Evolutionary conservation across 257 asterid genomes (phyloP), one percentile per base, ranked within the genome.

Genomic region (Thymus mandschuricus): DNA sequence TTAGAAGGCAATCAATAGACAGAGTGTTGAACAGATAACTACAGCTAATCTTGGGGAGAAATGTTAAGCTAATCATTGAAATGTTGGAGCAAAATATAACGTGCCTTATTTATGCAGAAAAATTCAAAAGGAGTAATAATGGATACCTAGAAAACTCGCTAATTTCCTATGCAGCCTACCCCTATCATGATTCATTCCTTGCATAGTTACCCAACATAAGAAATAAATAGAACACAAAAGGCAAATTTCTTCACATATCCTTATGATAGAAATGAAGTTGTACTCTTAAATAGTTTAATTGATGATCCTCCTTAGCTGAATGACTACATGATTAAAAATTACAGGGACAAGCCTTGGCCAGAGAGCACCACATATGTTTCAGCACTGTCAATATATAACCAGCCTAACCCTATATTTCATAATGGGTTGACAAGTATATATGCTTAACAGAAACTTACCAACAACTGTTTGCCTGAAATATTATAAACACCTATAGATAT

Each of bases 361-460:
- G 15, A 56, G 8, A 56, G 8, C 38, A 56, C 3, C 8, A 28
- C 11, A 57, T 50, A 50, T 4, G n/a, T 10, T 57, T 57, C 30
- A 69, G 10, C 63, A 44, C 33, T 50, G 48, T 63, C 54, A 65
- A 60, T 71, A 38, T 11, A 30, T 60, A 33, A 12, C 41, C 2
- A 54, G 55, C 46, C 56, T 55, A 70, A 69, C 45, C 35, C 10
- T 30, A 54, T 34, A 78, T 29, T 34, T 58, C 15, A 29, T 21
- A 21, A 21, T 21, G 21, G 21, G 21, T 21, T 21, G 21, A 21
- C 21, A 49, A 44, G 64, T 55, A 56, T 44, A 15, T 3, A 34
- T n/a, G 13, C 43, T 51, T 33, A 45, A 34, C 72, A 31, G 67
- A 28, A 55, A 54, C 60, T 8, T 43, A 27, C 54, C 35, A 48